Evolutionary conservation across 441 rosid species (phyloP).

Genomic region (Populus hybrid): DNA sequence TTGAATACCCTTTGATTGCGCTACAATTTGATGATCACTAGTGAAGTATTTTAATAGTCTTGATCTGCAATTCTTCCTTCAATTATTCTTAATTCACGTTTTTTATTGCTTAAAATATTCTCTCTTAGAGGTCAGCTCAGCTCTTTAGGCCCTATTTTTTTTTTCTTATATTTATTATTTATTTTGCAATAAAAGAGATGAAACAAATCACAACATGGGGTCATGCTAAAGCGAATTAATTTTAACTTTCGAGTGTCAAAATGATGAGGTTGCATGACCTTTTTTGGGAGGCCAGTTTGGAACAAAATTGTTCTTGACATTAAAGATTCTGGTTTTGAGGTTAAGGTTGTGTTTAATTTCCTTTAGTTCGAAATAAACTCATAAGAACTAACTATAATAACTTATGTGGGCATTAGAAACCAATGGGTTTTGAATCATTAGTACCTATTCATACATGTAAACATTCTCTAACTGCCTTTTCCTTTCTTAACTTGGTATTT

Average conservation of each 20-base stretch:
- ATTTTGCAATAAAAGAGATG: neutral
- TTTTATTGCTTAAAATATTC: neutral
- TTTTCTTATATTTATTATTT: no score
- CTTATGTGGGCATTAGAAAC: neutral
- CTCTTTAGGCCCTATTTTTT: no score
- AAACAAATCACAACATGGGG: neutral
- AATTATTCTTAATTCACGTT: neutral
- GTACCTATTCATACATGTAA: neutral
- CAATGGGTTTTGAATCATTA: neutral
- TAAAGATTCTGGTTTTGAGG: neutral
- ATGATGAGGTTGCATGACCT: neutral
- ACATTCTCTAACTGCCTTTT: neutral
- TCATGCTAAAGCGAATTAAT: neutral
- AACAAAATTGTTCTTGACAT: neutral
- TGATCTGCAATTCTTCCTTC: neutral
- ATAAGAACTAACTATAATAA: neutral
- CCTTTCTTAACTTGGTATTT: neutral
- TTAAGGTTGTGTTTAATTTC: neutral
- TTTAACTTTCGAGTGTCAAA: neutral
- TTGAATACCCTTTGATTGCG: neutral
- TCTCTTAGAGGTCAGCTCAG: no score
- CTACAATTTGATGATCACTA: neutral
- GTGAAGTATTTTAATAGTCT: neutral
- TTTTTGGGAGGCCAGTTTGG: neutral
- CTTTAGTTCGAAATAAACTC: neutral